Conservation (phyloP, 768 basidiomycete species). For the Serpula lacrymans region DNA sequence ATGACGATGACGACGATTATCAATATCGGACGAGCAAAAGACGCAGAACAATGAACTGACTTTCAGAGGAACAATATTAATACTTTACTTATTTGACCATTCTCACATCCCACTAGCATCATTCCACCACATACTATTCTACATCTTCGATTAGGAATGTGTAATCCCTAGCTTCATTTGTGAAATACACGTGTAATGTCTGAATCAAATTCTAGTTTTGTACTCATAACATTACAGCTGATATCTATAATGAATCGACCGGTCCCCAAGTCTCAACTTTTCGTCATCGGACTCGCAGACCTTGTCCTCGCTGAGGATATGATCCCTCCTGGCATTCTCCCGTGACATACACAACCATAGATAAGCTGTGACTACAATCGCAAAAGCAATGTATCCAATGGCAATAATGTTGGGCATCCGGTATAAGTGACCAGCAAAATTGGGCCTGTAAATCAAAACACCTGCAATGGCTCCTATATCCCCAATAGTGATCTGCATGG, state of each 20-base stretch:
- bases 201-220: too few relatives aligned
- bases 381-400: conserved; percentile 55
- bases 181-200: too few relatives aligned
- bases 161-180: too few relatives aligned
- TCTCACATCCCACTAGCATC: too few relatives aligned
- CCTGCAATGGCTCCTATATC: conserved; percentile 58
- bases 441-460: conserved; percentile 53
- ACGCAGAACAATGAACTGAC: conserved; percentile 22
- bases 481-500: conserved; percentile 62
- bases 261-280: conserved; percentile 24
- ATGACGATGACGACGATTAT: conserved; percentile 31
- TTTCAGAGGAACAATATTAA: too few relatives aligned
- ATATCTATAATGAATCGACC: conserved; percentile 26
- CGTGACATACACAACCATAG: conserved; percentile 46
- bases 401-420: conserved; percentile 56
- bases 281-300: conserved; percentile 17
- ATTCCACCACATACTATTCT: too few relatives aligned
- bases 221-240: conserved; percentile 22
- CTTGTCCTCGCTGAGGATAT: conserved; percentile 12
- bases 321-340: conserved; percentile 47
- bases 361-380: conserved; percentile 39
- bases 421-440: conserved; percentile 42
- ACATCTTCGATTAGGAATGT: too few relatives aligned
- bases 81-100: too few relatives aligned
- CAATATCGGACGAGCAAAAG: conserved; percentile 29